Evolutionary conservation across 1,284 basidiomycete species (phyloP), one percentile per base, ranked within the genome.

Genomic region (Sanghuangporus weigelae): DNA sequence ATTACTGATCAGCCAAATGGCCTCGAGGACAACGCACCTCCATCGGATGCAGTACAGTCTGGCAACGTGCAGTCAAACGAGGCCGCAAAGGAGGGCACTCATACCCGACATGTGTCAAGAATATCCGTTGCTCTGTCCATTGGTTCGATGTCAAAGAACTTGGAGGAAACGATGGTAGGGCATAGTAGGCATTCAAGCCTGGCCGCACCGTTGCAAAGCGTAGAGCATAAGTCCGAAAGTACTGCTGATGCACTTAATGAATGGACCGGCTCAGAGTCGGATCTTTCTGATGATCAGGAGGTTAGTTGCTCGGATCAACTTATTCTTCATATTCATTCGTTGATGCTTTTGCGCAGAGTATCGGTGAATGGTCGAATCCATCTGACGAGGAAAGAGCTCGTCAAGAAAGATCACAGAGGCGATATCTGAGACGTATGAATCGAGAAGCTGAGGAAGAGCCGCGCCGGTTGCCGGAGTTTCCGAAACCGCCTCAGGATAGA

Each of bases 361-460:
- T 91, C 58, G 90, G 89, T 36, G 90, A 93, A 76, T 93, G 84
- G 83, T 93, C 90, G n/a, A 93, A 93, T 70, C 90, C 90, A 19
- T 93, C 90, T 12, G 90, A 93, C 69, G 90, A 93, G 73, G 90
- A 93, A 71, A 81, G 86, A 40, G 90, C 87, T 2, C 83, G 90
- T 35, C 85, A 86, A 67, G 75, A 82, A 39, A 83, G 89, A 48
- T 74, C 83, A 35, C 82, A 87, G 49, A 83, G 86, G 48, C 84
- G 87, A 57, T 73, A 82, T 63, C 76, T 82, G 63, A 81, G 83
- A 12, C 80, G 80, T 54, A 69, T 70, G 16, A 75, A 76, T 62
- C 75, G 78, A 39, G 75, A 74, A 39, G 78, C 81, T 62, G 72
- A 78, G 11, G 78, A 82, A 64, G 79, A 82, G 58, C 84, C 86